Evolutionary conservation across 2,329 filamentous ascomycete species (phyloP), one percentile per base, ranked within the genome.

Genomic region (Penicillium sclerotiorum): DNA sequence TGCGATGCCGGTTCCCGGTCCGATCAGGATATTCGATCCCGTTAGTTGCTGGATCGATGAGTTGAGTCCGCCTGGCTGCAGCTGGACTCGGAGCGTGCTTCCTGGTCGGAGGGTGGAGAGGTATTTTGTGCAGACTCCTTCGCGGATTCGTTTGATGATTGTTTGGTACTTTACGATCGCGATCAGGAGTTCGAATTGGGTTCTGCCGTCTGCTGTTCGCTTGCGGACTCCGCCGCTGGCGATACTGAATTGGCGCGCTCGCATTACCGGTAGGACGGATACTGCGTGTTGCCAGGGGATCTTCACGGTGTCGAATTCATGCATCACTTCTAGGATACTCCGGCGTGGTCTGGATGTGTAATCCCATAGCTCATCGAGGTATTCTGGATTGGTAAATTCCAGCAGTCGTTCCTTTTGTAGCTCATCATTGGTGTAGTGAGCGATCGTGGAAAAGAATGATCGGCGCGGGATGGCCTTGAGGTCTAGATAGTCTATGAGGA

Each of bases 201-300:
- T 80, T 18, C 64, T 59, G 7, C 73, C 66, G 23, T 70, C 64
- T 1, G 61, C 38, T 3, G 63, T 63, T 27, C 51, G 58, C 56
- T 76, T 77, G 44, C 77, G 55, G 57, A 69, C 58, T 48, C 85
- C 86, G 6, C 88, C 87, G 56, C 88, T 94, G 27, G 90, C 90
- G 53, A 97, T 92, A 69, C 92, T 96, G 67, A 96, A 99, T 61
- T 95, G 89, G 5, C 94, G 82, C n/a, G 86, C 88, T n/a, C 90
- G 85, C 39, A 97, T 86, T 3, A 86, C 63, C 0, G 94, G 94
- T 47, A 99, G 86, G 13, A 92, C 78, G 46, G 86, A 84, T 8
- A 89, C 79, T 1, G 87, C 79, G 41, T 86, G 83, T 47, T 87
- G 77, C 72, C 86, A 89, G 0, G 94, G 92, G 2, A 99, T 84